Base-by-base conservation (phyloP, 1,284 basidiomycete genomes). In the Cutaneotrichosporon sp. region DNA sequence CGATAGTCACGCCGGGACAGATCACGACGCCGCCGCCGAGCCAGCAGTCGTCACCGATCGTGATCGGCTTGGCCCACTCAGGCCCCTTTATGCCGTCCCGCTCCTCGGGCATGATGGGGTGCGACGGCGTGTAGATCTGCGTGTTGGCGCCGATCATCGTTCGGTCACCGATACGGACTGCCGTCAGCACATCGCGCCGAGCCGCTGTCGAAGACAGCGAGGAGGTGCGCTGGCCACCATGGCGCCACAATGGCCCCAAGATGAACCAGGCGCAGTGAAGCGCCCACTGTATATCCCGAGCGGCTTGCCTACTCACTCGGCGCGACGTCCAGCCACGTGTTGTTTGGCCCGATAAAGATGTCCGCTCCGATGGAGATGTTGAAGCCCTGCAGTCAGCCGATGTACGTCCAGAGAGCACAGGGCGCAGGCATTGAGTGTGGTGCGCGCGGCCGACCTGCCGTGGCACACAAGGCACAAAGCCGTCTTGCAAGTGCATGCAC, bases 1-100 rank as follows among this genome's bases (percentile, higher is more conserved):
- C 79, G n/a, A 80, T 76, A 2, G 64, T 77, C 1, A 80, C 77
- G 3, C 77, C 77, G 0, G 76, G 71, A 30, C 74, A 62, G 41
- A 80, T 70, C 33, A 72, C 70, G 3, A 66, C 77, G n/a, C 69
- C 70, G 0, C 77, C 78, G 2, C 78, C 78, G 21, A 77, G 64
- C 77, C 77, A 78, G 56, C 69, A 72, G 58, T 77, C 76, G 42
- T 72, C 56, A 4, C 71, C 77, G 41, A 79, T 74, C 0, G 46
- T 56, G 52, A 79, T 74, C 7, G 75, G 69, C 21, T 63, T 63
- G 2, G 70, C 72, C 60, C 62, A 68, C 57, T 78, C 76, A 14
- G 64, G 64, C 8, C 75, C 74, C 13, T 58, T 39, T 12, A 63
- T 46, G 12, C 69, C 72, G 51, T 66, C 66, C 33, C 73, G 64